A percentile compares a stretch with the other conserved stretches of the same genome.
Conservation (phyloP, 495 filamentous ascomycete genomes). For the Penicillium robsamsonii region DNA sequence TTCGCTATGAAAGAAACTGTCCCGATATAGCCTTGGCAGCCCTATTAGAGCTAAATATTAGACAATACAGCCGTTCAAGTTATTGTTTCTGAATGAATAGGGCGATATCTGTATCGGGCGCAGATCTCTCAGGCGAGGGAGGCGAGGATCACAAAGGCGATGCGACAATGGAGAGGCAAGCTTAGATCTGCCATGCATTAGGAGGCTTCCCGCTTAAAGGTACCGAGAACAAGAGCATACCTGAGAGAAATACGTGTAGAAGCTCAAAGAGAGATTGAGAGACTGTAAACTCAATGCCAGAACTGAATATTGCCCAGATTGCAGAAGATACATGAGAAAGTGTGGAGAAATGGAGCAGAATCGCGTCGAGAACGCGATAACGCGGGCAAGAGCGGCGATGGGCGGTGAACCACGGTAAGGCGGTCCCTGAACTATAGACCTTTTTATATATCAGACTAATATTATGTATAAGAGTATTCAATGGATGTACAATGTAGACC, state of each 20-base stretch:
- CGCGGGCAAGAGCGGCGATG: background rate
- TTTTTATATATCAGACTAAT: background rate
- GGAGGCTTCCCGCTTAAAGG: no score
- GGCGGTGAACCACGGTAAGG: constrained; percentile 3
- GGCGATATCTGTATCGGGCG: background rate
- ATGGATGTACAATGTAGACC: background rate
- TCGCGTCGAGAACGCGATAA: constrained; percentile 9
- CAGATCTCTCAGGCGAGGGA: background rate
- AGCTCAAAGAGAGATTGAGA: background rate
- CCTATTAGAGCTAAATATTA: background rate
- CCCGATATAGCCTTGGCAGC: background rate
- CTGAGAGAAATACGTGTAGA: background rate
- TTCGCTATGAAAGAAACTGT: background rate
- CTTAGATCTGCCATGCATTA: background rate
- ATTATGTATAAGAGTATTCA: no score
- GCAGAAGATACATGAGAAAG: background rate
- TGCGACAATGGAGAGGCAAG: background rate
- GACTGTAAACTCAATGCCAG: background rate
- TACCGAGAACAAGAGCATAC: background rate
- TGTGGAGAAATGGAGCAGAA: constrained; percentile 10
- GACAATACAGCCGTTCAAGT: background rate
- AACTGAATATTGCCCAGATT: background rate
- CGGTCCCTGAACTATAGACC: background rate
- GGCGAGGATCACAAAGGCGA: background rate
- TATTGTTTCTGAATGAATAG: no score